Conservation (phyloP, 1,284 basidiomycete species). For the Cutaneotrichosporon spelunceum region DNA sequence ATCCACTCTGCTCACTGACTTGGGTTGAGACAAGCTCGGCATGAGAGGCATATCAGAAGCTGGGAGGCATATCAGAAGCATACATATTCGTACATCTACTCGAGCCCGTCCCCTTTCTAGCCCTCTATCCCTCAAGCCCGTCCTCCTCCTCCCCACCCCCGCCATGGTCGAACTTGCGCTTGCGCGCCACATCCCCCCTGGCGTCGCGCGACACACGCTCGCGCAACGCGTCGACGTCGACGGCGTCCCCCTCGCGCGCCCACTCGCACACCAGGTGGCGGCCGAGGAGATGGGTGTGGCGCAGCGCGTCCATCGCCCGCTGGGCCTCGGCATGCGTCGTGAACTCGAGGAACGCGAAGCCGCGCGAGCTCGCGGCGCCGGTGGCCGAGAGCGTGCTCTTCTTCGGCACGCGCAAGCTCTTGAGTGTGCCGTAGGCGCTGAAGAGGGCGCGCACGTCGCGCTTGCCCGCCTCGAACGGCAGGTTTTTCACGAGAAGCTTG, state of each 20-base stretch:
- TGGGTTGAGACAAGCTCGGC: too few species aligned
- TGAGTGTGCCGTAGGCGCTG: slow-evolving; percentile 83
- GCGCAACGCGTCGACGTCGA: slow-evolving; percentile 66
- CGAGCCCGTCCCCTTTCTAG: too few species aligned
- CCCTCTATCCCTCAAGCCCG: slow-evolving; percentile 33
- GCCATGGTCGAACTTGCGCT: slow-evolving; percentile 46
- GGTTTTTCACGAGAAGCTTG: slow-evolving; percentile 94
- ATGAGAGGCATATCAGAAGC: too few species aligned
- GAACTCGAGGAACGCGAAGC: slow-evolving; percentile 96
- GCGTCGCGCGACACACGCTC: slow-evolving; percentile 60
- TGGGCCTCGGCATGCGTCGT: slow-evolving; percentile 80
- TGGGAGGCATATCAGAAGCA: too few species aligned
- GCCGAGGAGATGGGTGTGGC: slow-evolving; percentile 92
- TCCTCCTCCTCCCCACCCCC: slow-evolving; percentile 31
- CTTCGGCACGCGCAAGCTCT: slow-evolving; percentile 81
- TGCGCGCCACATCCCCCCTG: slow-evolving; percentile 34
- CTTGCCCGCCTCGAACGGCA: slow-evolving; percentile 93
- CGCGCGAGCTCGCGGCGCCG: slow-evolving; percentile 57
- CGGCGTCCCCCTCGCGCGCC: slow-evolving; percentile 68
- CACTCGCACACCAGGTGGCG: slow-evolving; percentile 91
- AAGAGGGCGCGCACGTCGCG: slow-evolving; percentile 87
- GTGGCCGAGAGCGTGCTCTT: slow-evolving; percentile 74
- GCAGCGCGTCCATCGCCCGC: slow-evolving; percentile 74
- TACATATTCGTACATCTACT: neutral
- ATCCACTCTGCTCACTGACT: too few species aligned